Base-by-base conservation (phyloP, 2,329 filamentous ascomycete genomes). In the Emmonsia crescens region DNA sequence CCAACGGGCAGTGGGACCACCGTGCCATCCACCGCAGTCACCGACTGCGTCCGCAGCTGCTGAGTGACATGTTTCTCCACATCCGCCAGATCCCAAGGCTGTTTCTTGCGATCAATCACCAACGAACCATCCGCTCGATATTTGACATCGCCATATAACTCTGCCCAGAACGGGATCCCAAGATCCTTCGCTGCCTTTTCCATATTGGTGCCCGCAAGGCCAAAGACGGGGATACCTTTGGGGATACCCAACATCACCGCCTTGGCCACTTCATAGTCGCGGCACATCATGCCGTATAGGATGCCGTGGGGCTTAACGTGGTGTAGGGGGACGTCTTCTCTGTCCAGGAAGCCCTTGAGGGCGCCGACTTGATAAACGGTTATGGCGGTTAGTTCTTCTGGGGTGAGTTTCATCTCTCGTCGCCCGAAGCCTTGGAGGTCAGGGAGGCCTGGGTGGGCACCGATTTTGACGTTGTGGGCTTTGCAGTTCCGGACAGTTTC, bases 371-470 rank as follows among this genome's bases (percentile, higher is more conserved):
- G 85, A 71, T 87, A 88, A 38, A 84, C 72, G 0, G 82, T 77
- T 64, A 82, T 80, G 8, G 83, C 82, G 1, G 81, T 82, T 63
- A 83, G 74, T 66, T 86, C 83, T 21, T 82, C 80, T 0, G 81
- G 77, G 0, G 77, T 73, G 66, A 87, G 77, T 52, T 82, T 80
- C 70, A 88, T 86, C 64, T 83, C 80, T 21, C 85, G 78, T 1
- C 85, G 76, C 2, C 85, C 85, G 66, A 88, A 88, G 9, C 85
- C 85, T 72, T 84, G 79, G 27, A 86, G 77, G 68, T 88, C 85
- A n/a, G 82, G 84, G 0, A 87, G 75, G 1, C 84, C 84, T 0
- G 85, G 85, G 66, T 88, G 85, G 0, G 85, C 85, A 8, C 85
- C 85, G 5, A 83, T 74, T 57, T 76, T 77, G 63, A 87, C 79